A percentile compares a stretch with the other conserved stretches of the same genome.
Conservation (phyloP, 2,329 filamentous ascomycete genomes). For the Verticillium nubilum region DNA sequence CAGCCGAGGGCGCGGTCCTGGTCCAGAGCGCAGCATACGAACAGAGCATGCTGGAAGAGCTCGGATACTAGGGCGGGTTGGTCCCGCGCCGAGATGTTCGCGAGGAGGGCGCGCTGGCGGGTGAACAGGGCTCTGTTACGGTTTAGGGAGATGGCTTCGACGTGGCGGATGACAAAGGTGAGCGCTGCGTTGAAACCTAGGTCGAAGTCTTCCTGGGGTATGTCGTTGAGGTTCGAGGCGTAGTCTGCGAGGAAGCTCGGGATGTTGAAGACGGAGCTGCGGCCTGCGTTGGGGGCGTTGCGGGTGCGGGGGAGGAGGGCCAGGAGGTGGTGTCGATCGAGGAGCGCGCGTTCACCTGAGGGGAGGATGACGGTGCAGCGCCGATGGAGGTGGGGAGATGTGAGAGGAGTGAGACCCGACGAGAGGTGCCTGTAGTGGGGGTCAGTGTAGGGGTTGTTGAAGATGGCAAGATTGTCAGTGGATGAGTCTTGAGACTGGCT, state of each 20-base stretch:
- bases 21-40: slow-evolving; percentile 21
- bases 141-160: slow-evolving; percentile 3
- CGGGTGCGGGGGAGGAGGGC: slow-evolving; percentile 9
- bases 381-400: background rate
- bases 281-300: background rate
- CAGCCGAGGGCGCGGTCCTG: slow-evolving; percentile 20
- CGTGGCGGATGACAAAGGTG: slow-evolving; percentile 6
- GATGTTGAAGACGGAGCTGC: slow-evolving; percentile 2
- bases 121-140: background rate
- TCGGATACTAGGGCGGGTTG: slow-evolving; percentile 2
- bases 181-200: slow-evolving; percentile 1
- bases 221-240: background rate
- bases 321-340: slow-evolving; percentile 7
- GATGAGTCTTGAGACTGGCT: background rate
- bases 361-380: slow-evolving; percentile 6
- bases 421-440: background rate
- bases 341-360: slow-evolving; percentile 1
- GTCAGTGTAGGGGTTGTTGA: background rate
- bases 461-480: background rate
- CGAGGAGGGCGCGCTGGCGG: slow-evolving; percentile 5
- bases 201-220: background rate
- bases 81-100: slow-evolving; percentile 3
- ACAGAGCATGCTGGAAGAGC: slow-evolving; percentile 10
- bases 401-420: background rate
- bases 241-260: slow-evolving; percentile 8